Percentiles rank a stretch among this genome's conserved stretches.
Evolutionary conservation across 2,329 filamentous ascomycete species (phyloP).

Genomic region (Pseudopyricularia javanii): DNA sequence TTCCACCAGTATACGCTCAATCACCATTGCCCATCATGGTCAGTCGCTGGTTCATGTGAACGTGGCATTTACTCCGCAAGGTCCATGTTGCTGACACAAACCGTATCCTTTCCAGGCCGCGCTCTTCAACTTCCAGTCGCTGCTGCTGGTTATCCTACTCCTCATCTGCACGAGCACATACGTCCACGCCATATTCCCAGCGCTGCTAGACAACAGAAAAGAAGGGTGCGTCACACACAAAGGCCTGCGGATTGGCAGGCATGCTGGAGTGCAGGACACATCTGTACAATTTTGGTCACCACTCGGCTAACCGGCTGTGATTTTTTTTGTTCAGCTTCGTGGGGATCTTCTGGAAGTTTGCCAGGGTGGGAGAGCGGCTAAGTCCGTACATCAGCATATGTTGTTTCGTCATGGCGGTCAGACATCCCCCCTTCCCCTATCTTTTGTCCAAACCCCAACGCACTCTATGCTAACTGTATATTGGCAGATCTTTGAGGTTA

Average conservation of each 20-base stretch:
- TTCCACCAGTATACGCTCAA: background rate
- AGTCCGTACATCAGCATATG: constrained; percentile 94
- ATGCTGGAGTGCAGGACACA: too few species aligned
- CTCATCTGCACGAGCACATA: constrained; percentile 95
- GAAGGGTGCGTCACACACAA: constrained; percentile 62
- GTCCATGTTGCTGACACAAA: background rate
- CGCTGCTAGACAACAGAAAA: constrained; percentile 86
- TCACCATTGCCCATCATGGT: background rate
- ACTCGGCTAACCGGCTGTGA: background rate
- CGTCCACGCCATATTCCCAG: constrained; percentile 77
- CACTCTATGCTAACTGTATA: background rate
- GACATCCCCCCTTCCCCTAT: background rate
- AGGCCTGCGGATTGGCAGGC: too few species aligned
- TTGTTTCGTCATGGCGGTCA: constrained; percentile 85
- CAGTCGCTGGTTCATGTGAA: background rate
- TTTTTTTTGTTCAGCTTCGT: constrained; percentile 54
- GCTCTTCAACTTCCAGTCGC: constrained; percentile 97
- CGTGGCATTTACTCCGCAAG: background rate
- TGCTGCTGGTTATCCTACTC: constrained; percentile 86
- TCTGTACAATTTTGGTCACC: too few species aligned
- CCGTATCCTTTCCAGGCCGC: constrained; percentile 51
- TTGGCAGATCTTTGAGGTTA: constrained; percentile 6
- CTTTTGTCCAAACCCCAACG: background rate
- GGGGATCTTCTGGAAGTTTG: constrained; percentile 92
- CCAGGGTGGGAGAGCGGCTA: constrained; percentile 79